Conservation (phyloP, 305 asterid genomes). For the Fraxinus latifolia region DNA sequence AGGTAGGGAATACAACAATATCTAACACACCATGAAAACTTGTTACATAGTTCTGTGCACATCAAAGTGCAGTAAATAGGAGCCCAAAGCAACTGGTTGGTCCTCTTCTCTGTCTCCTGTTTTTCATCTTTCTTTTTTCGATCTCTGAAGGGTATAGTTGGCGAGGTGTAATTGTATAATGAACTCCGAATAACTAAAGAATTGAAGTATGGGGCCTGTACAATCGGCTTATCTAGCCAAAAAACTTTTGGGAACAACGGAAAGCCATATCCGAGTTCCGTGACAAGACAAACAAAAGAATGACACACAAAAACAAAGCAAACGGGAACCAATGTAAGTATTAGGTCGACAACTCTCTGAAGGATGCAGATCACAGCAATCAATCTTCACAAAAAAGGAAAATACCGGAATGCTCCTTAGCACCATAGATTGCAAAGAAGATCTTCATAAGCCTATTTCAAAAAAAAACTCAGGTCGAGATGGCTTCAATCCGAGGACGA, state of each 20-base stretch:
- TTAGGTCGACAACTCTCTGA: constrained; percentile 38
- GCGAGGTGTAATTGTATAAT: constrained; percentile 74
- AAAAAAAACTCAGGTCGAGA: constrained; percentile 67
- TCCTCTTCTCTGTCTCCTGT: constrained; percentile 35
- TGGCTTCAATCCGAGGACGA: constrained; percentile 59
- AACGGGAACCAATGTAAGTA: constrained; percentile 48
- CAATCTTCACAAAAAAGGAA: constrained; percentile 36
- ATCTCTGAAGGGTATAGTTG: constrained; percentile 50
- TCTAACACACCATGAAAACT: constrained; percentile 47
- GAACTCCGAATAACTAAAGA: constrained; percentile 49
- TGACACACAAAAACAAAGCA: constrained; percentile 48
- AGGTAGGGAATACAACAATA: constrained; percentile 49
- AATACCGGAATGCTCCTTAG: constrained; percentile 59
- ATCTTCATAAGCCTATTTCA: constrained; percentile 66
- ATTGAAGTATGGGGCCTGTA: constrained; percentile 60
- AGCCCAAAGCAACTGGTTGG: constrained; percentile 37
- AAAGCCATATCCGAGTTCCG: constrained; percentile 64
- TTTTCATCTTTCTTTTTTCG: constrained; percentile 23
- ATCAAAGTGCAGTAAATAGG: constrained; percentile 46
- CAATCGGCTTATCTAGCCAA: constrained; percentile 71
- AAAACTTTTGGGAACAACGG: constrained; percentile 46
- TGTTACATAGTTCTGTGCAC: constrained; percentile 59
- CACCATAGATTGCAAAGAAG: constrained; percentile 61
- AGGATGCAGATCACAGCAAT: constrained; percentile 51
- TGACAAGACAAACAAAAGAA: constrained; percentile 57